phyloP scores from a whole-genome alignment of 352 stramenopile species.

The Blastocystis sp. region DNA sequence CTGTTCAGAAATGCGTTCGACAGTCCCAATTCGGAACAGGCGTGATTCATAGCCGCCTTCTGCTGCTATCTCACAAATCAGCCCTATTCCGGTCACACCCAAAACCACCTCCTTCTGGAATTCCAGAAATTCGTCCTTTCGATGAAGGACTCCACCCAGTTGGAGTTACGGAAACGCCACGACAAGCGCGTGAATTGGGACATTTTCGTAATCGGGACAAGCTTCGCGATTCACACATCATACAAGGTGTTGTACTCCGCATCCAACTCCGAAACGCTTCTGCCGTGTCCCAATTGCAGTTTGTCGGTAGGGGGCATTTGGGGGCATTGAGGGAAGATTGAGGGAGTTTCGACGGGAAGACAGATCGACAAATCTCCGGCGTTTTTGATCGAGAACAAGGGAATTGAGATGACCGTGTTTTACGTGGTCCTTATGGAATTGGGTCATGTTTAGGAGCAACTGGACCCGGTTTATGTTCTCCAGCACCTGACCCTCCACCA shows the following conservation, averaged over 20 bases:
- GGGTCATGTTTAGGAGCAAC: not conserved
- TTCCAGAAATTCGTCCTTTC: slow-evolving; percentile 21
- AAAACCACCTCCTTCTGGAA: not conserved
- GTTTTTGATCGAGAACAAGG: slow-evolving; percentile 45
- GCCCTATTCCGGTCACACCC: slow-evolving; percentile 1
- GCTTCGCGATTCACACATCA: not conserved
- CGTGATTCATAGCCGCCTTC: slow-evolving; percentile 21
- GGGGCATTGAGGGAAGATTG: not conserved
- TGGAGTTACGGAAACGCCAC: not conserved
- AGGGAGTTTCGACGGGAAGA: slow-evolving; percentile 31
- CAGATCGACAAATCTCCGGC: slow-evolving; percentile 41
- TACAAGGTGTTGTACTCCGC: slow-evolving; percentile 20
- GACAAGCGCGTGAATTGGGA: slow-evolving; percentile 64
- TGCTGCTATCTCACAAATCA: slow-evolving; percentile 29
- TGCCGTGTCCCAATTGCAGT: slow-evolving; percentile 2
- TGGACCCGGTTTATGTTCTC: not conserved
- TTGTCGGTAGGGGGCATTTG: not conserved
- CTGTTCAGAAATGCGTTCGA: slow-evolving; percentile 2
- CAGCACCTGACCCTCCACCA: slow-evolving; percentile 26
- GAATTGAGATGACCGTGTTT: not conserved
- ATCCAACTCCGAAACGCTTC: not conserved
- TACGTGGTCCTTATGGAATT: not conserved
- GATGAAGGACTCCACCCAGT: slow-evolving; percentile 1
- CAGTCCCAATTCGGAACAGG: not conserved
- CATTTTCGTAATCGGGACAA: slow-evolving; percentile 13